Base-by-base conservation (phyloP, 257 asterid genomes). In the Nicotiana paniculata region DNA sequence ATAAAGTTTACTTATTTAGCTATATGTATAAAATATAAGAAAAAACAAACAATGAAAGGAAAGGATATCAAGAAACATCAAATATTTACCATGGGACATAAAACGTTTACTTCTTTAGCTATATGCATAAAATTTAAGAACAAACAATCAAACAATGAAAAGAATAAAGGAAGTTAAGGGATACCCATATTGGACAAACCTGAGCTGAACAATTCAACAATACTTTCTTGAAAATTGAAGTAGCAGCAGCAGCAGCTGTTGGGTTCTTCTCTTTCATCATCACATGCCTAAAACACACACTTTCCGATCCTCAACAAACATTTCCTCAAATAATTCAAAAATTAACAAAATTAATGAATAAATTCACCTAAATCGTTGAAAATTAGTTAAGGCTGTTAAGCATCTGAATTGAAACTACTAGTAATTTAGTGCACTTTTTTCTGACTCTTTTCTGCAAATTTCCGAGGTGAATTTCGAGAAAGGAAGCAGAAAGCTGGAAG, bases 251-350 rank as follows among this genome's bases (percentile, higher is more conserved):
- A 67, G 87, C 89, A 81, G 91, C 88, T 81, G 91, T 86, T 77
- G 69, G 68, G 79, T 79, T 90, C 89, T 93, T 94, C 84, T 96
- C 97, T 88, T 90, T 96, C 98, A 96, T 95, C 85, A 84, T 93
- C 81, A 84, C 63, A 79, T 62, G 26, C 78, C 84, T 83, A 51
- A 65, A 37, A 63, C 39, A n/a, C 3, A 65, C 58, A 30, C 59
- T 80, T 64, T n/a, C 65, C 12, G 35, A 80, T 80, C 77, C 12
- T 51, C 62, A 62, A 62, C 30, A 85, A 39, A 69, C 63, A 26
- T 11, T 24, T 6, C 26, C 12, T 32, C 17, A 59, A 70, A 48
- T 13, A 17, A 26, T 30, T 54, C 43, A 65, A 17, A 57, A 65
- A 57, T 16, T 66, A 3, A 13, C 33, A 59, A 77, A 58, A 66